phyloP scores from a whole-genome alignment of 2,329 filamentous ascomycete species.

The Aspergillus vadensis region DNA sequence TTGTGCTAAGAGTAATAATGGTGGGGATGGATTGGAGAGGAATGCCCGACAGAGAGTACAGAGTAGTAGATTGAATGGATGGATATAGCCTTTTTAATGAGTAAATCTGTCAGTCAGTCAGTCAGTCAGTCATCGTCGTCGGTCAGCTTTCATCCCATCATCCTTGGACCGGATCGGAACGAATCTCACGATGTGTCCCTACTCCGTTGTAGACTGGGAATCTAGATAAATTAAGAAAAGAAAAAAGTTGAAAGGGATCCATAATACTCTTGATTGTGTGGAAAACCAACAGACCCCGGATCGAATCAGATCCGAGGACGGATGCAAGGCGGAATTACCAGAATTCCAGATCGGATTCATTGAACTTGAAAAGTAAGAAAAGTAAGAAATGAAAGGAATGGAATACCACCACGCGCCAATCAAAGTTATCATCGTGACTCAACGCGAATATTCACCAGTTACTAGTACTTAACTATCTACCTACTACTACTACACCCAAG shows the following conservation, averaged over 20 bases:
- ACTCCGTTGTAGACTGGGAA: neutral
- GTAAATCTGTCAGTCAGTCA: neutral
- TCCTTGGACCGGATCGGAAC: neutral
- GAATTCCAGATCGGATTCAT: neutral
- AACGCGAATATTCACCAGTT: neutral
- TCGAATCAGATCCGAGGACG: slow-evolving; percentile 14
- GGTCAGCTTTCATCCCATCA: neutral
- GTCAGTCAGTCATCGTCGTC: neutral
- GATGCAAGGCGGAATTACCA: slow-evolving; percentile 13
- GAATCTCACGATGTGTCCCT: neutral
- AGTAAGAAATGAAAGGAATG: neutral
- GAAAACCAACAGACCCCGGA: slow-evolving; percentile 3
- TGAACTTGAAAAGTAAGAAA: too few species aligned
- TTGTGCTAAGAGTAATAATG: too few species aligned
- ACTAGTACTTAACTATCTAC: neutral
- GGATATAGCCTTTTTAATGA: neutral
- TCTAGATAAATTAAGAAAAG: neutral
- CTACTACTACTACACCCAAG: too few species aligned
- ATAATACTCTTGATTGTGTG: too few species aligned
- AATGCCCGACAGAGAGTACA: neutral
- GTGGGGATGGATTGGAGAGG: neutral
- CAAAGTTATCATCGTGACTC: slow-evolving; percentile 17
- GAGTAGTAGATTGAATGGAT: neutral
- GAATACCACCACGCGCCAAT: slow-evolving; percentile 9
- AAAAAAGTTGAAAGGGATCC: neutral